A percentile compares a stretch with the other conserved stretches of the same genome.
These are phyloP conservation scores for Sabuloglossum arenarium DNA, from an alignment of 495 filamentous ascomycete species.

Conservation along the genomic window DNA sequence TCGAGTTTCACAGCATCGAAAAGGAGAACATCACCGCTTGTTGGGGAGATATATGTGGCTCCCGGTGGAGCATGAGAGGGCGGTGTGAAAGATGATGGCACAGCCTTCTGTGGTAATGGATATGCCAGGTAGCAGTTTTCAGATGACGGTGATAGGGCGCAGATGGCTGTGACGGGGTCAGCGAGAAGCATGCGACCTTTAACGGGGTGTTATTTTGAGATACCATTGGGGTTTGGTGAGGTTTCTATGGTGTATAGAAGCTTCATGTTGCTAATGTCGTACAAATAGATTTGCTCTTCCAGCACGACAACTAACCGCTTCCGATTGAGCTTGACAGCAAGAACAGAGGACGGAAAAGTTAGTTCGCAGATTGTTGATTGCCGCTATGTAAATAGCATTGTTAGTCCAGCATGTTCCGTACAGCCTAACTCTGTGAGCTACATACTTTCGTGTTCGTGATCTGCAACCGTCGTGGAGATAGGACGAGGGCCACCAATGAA, in stretches of 20 bases:
- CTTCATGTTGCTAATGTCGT: slow-evolving; percentile 97
- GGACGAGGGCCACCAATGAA: slow-evolving; percentile 81
- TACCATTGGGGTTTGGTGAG: slow-evolving; percentile 74
- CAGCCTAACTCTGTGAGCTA: slow-evolving; percentile 7
- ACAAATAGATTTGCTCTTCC: slow-evolving; percentile 90
- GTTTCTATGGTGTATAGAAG: slow-evolving; percentile 77
- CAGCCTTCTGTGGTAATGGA: slow-evolving; percentile 64
- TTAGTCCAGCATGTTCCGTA: not conserved
- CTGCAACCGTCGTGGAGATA: slow-evolving; percentile 72
- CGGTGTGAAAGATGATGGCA: slow-evolving; percentile 35
- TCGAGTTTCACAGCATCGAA: slow-evolving; percentile 75
- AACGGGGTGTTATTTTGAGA: not conserved
- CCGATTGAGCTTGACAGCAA: slow-evolving; percentile 81
- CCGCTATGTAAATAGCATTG: slow-evolving; percentile 28
- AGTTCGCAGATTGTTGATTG: slow-evolving; percentile 96
- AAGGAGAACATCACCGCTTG: slow-evolving; percentile 79
- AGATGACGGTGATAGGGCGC: slow-evolving; percentile 81
- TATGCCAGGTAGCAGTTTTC: slow-evolving; percentile 90
- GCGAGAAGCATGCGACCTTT: not conserved
- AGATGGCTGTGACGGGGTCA: slow-evolving; percentile 41
- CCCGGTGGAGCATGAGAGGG: slow-evolving; percentile 75
- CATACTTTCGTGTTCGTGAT: slow-evolving; percentile 93
- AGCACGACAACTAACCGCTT: slow-evolving; percentile 84
- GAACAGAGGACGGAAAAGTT: slow-evolving; percentile 83
- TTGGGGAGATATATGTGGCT: slow-evolving; percentile 51